phyloP scores from a whole-genome alignment of 2,329 filamentous ascomycete species.

The Furcasterigmium furcatum region DNA sequence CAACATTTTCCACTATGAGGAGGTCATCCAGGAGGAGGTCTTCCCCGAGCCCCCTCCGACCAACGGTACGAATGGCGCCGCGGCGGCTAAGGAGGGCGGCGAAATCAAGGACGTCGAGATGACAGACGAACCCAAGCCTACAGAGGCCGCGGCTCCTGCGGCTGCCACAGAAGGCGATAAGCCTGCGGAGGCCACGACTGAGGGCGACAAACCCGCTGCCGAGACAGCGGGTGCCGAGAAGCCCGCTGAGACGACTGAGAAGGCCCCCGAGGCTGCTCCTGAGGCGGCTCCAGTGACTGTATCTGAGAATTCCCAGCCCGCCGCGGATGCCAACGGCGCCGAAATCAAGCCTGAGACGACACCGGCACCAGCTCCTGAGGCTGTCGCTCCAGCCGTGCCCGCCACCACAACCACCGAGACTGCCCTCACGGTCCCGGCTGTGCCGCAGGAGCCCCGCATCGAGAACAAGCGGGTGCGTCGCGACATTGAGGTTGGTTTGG shows the following conservation, averaged over 20 bases:
- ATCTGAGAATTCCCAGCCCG: not conserved
- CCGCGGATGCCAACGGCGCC: not conserved
- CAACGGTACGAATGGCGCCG: conserved; percentile 6
- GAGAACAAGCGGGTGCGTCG: conserved; percentile 56
- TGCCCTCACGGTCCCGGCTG: conserved; percentile 16
- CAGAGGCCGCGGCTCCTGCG: conserved; percentile 9
- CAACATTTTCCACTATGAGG: conserved; percentile 73
- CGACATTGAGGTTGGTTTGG: conserved; percentile 73
- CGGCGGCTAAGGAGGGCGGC: not conserved
- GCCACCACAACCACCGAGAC: conserved; percentile 7
- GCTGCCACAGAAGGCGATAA: conserved; percentile 14
- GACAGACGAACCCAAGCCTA: conserved; percentile 12
- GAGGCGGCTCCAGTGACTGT: conserved; percentile 10
- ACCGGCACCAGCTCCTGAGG: not conserved
- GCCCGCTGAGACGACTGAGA: conserved; percentile 5
- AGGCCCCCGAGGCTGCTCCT: conserved; percentile 12
- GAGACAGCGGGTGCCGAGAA: not conserved
- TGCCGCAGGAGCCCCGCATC: conserved; percentile 31
- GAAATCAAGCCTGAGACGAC: conserved; percentile 1
- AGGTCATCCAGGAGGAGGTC: conserved; percentile 53
- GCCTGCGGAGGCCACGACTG: conserved; percentile 15
- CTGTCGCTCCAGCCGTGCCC: conserved; percentile 2
- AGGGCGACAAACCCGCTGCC: not conserved
- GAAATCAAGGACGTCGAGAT: conserved; percentile 16
- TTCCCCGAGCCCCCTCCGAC: not conserved